Percentiles rank a stretch among this genome's conserved stretches.
Conservation (phyloP, 805 yeast species). For the Spathaspora hagerdaliae region DNA sequence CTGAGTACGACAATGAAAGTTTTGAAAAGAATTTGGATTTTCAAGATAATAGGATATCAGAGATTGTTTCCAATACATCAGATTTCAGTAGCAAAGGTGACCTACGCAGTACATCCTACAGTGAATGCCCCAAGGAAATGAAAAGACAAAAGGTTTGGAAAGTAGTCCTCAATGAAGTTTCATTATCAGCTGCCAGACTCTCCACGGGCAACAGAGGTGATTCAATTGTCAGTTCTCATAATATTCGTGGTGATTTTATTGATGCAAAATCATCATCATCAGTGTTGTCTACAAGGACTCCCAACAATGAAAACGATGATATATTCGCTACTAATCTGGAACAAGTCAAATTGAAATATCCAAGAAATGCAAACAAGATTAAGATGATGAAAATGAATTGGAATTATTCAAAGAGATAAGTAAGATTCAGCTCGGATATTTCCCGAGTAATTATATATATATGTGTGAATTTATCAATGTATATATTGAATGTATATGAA, state of each 20-base stretch:
- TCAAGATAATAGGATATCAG: neutral
- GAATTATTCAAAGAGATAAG: neutral
- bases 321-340: constrained; percentile 18
- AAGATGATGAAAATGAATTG: neutral
- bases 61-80: neutral
- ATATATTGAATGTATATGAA: too few relatives aligned
- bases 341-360: constrained; percentile 12
- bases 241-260: constrained; percentile 24
- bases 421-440: too few relatives aligned
- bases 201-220: constrained; percentile 28
- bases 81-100: neutral
- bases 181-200: constrained; percentile 33
- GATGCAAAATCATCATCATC: constrained; percentile 14
- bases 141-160: constrained; percentile 21
- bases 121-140: neutral
- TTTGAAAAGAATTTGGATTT: neutral
- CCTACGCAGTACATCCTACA: neutral
- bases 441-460: too few relatives aligned
- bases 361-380: neutral
- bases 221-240: constrained; percentile 16
- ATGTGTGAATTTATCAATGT: too few relatives aligned
- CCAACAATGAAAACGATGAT: constrained; percentile 11
- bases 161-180: constrained; percentile 27
- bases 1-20: neutral
- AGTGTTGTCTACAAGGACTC: neutral